Conservation (phyloP, 2,329 filamentous ascomycete genomes). For the Monosporascus cannonballus region DNA sequence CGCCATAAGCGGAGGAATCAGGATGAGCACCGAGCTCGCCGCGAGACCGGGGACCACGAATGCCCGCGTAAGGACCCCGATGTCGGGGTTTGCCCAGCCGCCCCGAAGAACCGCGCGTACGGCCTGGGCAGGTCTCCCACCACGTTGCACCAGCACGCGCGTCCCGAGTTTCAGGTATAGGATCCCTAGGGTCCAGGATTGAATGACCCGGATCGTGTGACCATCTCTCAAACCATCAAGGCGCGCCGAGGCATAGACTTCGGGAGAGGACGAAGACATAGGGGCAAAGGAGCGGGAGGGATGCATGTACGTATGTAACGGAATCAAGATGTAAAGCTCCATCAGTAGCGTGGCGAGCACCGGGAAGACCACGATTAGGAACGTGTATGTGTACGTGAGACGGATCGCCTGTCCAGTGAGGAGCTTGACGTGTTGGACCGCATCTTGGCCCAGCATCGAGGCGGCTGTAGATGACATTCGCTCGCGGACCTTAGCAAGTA, state of each 20-base stretch:
- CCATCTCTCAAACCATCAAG: constrained; percentile 24
- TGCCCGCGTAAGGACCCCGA: constrained; percentile 71
- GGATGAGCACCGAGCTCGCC: constrained; percentile 56
- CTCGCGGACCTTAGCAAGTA: constrained; percentile 26
- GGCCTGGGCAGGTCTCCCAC: constrained; percentile 65
- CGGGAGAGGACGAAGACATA: constrained; percentile 10
- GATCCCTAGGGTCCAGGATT: constrained; percentile 90
- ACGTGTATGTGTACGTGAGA: constrained; percentile 68
- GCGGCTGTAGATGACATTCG: constrained; percentile 22
- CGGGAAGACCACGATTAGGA: constrained; percentile 74
- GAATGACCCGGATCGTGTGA: constrained; percentile 80
- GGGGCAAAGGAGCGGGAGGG: neutral
- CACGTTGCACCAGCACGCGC: constrained; percentile 62
- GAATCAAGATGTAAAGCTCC: constrained; percentile 84
- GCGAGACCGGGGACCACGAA: constrained; percentile 73
- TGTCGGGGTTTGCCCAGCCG: constrained; percentile 75
- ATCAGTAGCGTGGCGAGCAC: constrained; percentile 72
- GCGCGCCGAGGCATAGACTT: constrained; percentile 19
- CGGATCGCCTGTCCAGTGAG: constrained; percentile 29
- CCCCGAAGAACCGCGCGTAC: constrained; percentile 66
- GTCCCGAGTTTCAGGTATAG: constrained; percentile 79
- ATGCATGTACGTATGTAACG: constrained; percentile 73
- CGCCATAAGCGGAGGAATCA: constrained; percentile 57
- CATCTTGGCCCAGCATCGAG: constrained; percentile 25
- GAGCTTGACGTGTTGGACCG: constrained; percentile 22